Percentiles rank a stretch among this genome's conserved stretches.
phyloP scores from a whole-genome alignment of 164 flowering plant species.

The Liriodendron chinense region DNA sequence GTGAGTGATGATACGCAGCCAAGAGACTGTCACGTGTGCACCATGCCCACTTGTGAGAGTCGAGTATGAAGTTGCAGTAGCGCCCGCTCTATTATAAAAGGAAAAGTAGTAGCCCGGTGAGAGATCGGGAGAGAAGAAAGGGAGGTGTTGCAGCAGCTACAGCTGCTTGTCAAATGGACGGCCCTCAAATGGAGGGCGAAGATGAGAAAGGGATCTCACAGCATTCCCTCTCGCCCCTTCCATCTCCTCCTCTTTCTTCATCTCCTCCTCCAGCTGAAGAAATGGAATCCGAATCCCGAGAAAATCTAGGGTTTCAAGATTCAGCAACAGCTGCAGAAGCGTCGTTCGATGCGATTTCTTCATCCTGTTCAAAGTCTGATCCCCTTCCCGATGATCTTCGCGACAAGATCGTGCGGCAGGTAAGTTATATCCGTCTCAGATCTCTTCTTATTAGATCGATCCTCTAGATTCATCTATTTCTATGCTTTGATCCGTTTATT shows the following conservation, averaged over 20 bases:
- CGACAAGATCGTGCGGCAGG: slow-evolving; percentile 28
- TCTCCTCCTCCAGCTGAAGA: slow-evolving; percentile 9
- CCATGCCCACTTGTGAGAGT: too few relatives aligned
- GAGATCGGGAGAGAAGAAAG: neutral
- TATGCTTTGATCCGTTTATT: neutral
- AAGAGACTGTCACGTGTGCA: too few relatives aligned
- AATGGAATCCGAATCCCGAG: slow-evolving; percentile 6
- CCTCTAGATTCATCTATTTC: neutral
- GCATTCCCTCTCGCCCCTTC: neutral
- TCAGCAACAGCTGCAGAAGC: neutral
- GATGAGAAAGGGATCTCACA: neutral
- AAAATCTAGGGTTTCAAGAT: slow-evolving; percentile 12
- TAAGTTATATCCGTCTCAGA: neutral
- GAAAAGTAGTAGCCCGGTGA: neutral
- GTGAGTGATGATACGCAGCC: too few relatives aligned
- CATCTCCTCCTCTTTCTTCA: neutral
- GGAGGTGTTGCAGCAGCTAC: neutral
- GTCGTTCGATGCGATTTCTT: neutral
- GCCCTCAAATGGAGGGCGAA: neutral
- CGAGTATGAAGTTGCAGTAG: too few relatives aligned
- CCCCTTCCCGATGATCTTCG: slow-evolving; percentile 20
- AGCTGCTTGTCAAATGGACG: neutral
- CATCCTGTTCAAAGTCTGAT: slow-evolving; percentile 7
- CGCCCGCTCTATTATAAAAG: neutral
- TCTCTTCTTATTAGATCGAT: neutral